Conservation (phyloP, 2,329 filamentous ascomycete species). For the Fusarium sublunatum region DNA sequence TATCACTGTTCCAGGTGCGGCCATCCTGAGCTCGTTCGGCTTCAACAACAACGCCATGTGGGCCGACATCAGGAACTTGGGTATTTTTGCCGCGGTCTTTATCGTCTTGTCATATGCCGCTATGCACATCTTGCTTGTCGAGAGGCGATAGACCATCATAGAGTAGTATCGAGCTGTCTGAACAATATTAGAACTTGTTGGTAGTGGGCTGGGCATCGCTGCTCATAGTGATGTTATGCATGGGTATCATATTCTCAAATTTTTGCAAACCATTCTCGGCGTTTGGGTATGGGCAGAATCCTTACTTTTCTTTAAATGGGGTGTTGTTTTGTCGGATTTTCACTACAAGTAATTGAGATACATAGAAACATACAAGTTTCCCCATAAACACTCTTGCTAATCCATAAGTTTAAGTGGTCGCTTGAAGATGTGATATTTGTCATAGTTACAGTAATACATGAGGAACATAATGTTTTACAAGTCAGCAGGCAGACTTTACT, state of each 20-base stretch:
- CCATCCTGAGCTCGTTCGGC: slow-evolving; percentile 93
- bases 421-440: slow-evolving; percentile 31
- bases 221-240: slow-evolving; percentile 10
- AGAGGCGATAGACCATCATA: slow-evolving; percentile 67
- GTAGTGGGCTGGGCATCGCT: background rate
- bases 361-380: slow-evolving; percentile 5
- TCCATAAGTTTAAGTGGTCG: background rate
- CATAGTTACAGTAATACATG: slow-evolving; percentile 42
- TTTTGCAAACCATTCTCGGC: slow-evolving; percentile 22
- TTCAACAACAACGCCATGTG: slow-evolving; percentile 90
- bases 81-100: slow-evolving; percentile 83
- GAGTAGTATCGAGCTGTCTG: slow-evolving; percentile 3
- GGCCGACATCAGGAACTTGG: slow-evolving; percentile 84
- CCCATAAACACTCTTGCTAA: background rate
- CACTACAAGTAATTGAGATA: slow-evolving; percentile 1
- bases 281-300: slow-evolving; percentile 20
- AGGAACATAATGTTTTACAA: slow-evolving; percentile 45
- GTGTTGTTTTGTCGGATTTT: slow-evolving; percentile 6
- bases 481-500: slow-evolving; percentile 43
- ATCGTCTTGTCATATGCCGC: slow-evolving; percentile 88
- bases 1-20: slow-evolving; percentile 93
- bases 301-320: background rate
- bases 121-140: slow-evolving; percentile 93
- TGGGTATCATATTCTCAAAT: background rate
- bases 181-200: slow-evolving; percentile 8